A percentile compares a stretch with the other conserved stretches of the same genome.
phyloP scores from a whole-genome alignment of 345 rosid species.

The Eucalyptus virginea region DNA sequence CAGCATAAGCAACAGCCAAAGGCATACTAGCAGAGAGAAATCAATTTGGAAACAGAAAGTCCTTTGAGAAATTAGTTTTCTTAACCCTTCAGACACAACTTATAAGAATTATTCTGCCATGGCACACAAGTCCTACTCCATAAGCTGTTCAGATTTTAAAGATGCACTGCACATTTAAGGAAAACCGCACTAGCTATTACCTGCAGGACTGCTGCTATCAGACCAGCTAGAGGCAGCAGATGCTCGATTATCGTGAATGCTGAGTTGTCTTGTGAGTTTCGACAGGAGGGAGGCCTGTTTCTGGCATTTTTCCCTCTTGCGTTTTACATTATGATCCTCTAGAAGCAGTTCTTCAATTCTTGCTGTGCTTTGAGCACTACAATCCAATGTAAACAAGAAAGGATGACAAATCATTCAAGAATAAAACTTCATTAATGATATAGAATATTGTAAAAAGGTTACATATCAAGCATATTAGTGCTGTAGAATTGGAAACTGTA shows the following conservation, averaged over 20 bases:
- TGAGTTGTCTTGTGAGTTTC: slow-evolving; percentile 70
- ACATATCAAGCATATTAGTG: background rate
- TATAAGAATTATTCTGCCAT: background rate
- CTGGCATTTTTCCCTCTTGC: slow-evolving; percentile 63
- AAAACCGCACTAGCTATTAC: slow-evolving; percentile 2
- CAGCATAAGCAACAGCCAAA: background rate
- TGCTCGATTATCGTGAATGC: slow-evolving; percentile 81
- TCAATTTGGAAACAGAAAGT: background rate
- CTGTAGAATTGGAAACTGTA: background rate
- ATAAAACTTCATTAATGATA: background rate
- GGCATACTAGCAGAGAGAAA: background rate
- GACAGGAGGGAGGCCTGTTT: slow-evolving; percentile 83
- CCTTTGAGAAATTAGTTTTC: background rate
- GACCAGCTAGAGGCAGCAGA: slow-evolving; percentile 84
- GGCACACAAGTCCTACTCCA: background rate
- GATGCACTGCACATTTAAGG: background rate
- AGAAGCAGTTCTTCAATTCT: slow-evolving; percentile 82
- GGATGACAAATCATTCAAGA: background rate
- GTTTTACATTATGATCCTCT: slow-evolving; percentile 85
- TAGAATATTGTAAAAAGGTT: background rate
- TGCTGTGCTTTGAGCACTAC: slow-evolving; percentile 60
- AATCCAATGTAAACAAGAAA: background rate
- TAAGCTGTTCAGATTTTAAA: background rate
- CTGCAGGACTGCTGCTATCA: slow-evolving; percentile 33
- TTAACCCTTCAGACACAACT: background rate